Evolutionary conservation across 805 yeast species (phyloP).

Genomic region (Wickerhamomyces strasburgensis): DNA sequence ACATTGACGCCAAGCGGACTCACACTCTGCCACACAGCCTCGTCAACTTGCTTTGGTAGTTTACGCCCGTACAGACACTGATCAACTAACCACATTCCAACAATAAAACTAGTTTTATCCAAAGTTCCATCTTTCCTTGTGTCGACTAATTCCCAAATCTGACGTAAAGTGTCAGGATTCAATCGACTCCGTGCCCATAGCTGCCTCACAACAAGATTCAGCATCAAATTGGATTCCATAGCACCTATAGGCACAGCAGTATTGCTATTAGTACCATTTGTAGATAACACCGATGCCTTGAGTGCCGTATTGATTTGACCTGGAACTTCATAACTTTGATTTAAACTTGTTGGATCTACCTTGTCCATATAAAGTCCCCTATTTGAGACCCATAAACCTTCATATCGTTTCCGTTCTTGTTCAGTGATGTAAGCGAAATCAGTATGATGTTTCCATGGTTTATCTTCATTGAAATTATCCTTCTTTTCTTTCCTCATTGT

Average conservation of each 20-base stretch:
- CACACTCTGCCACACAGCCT: conserved; percentile 78
- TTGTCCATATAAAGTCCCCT: conserved; percentile 54
- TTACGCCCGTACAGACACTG: conserved; percentile 93
- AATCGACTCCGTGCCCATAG: conserved; percentile 79
- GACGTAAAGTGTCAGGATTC: conserved; percentile 52
- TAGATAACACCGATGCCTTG: conserved; percentile 24
- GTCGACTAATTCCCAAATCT: conserved; percentile 72
- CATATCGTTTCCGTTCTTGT: conserved; percentile 81
- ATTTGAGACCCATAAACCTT: conserved; percentile 91
- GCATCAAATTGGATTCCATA: conserved; percentile 25
- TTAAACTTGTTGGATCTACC: conserved; percentile 16
- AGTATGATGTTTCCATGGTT: conserved; percentile 89
- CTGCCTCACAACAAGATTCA: conserved; percentile 56
- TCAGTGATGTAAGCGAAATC: conserved; percentile 49
- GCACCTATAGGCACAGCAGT: conserved; percentile 9
- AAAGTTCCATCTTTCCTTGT: conserved; percentile 65
- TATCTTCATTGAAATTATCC: conserved; percentile 68
- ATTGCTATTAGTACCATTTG: conserved; percentile 26
- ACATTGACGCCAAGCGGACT: conserved; percentile 39
- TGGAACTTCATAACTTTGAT: conserved; percentile 14
- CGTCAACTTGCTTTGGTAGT: conserved; percentile 65
- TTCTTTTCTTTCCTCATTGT: conserved; percentile 24
- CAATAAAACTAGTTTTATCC: conserved; percentile 75
- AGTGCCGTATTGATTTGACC: conserved; percentile 24
- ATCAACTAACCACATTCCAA: conserved; percentile 98